Evolutionary conservation across 1,284 basidiomycete species (phyloP), one percentile per base, ranked within the genome.

Genomic region (Ustilago shanxiensis): DNA sequence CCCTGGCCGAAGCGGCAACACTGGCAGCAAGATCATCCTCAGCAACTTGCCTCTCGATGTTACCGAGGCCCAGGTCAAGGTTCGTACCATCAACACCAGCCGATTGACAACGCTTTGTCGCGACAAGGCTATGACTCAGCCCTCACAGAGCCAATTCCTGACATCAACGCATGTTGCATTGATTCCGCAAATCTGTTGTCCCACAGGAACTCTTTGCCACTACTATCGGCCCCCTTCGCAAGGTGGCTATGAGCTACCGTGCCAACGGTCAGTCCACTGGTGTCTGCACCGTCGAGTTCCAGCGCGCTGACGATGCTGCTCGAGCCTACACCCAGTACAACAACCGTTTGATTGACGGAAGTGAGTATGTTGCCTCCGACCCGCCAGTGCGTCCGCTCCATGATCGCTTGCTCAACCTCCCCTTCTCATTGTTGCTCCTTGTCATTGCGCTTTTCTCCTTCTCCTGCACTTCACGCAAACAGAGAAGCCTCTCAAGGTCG

Each of bases 331-430:
- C 92, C 79, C 91, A 94, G 82, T 99, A 98, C 90, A 95, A 99
- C 90, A 95, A 95, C 89, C 92, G 96, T 87, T 92, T 99, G 89
- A 96, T 99, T 90, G 96, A 99, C 92, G 94, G 95, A 89, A 97
- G 95, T 98, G 93, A 76, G 73, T 75, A 70, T 33, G 33, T 24
- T 6, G 16, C 26, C 39, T 41, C n/a, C 8, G 9, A 8, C 11
- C 16, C 14, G 26, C 26, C 14, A 13, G 47, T 49, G 22, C 11
- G 13, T 6, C 6, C 28, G n/a, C 28, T 33, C 16, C 8, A 22
- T 24, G 26, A 24, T 28, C 47, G 26, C 26, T 26, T 49, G 14
- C 29, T 53, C 44, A 29, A 37, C 55, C 84, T 62, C 60, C 10
- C 76, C 84, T 65, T 73, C 80, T 72, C 45, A 20, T 4, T 14